Evolutionary conservation across 805 yeast species (phyloP).

Genomic region (Sugiyamaella mastotermitis): DNA sequence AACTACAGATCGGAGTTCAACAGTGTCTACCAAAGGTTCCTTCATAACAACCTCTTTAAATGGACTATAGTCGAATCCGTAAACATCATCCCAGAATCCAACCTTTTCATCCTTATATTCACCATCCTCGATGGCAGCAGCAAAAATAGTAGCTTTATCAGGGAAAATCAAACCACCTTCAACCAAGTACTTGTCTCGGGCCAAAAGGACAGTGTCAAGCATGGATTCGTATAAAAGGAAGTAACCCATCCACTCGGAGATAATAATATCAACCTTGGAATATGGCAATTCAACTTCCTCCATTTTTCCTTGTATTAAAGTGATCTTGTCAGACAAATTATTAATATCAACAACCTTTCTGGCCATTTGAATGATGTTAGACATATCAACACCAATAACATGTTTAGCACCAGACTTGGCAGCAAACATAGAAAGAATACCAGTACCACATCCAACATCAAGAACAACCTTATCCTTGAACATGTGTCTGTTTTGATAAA

Average conservation of each 20-base stretch:
- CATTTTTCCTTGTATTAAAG: constrained; percentile 83
- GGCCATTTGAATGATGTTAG: constrained; percentile 96
- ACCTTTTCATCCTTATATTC: constrained; percentile 88
- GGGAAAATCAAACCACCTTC: constrained; percentile 91
- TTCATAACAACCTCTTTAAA: constrained; percentile 79
- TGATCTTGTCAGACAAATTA: constrained; percentile 80
- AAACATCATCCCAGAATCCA: constrained; percentile 92
- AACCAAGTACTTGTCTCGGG: constrained; percentile 78
- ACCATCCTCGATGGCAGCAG: constrained; percentile 91
- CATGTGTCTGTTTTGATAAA: constrained; percentile 77
- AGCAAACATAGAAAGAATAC: constrained; percentile 95
- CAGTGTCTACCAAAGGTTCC: constrained; percentile 96
- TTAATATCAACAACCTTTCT: constrained; percentile 75
- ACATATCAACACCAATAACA: constrained; percentile 96
- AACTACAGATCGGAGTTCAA: constrained; percentile 66
- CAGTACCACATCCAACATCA: constrained; percentile 99
- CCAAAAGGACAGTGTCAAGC: constrained; percentile 92
- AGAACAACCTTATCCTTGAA: constrained; percentile 91
- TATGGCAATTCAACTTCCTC: constrained; percentile 87
- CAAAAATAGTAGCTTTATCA: constrained; percentile 81
- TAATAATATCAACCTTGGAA: constrained; percentile 85
- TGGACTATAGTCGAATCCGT: constrained; percentile 94
- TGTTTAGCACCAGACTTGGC: constrained; percentile 98
- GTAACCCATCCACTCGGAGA: constrained; percentile 99
- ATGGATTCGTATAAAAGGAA: constrained; percentile 92